These are phyloP conservation scores for Salix arbutifolia DNA, from an alignment of 345 rosid genomes.

Conservation along the genomic window DNA sequence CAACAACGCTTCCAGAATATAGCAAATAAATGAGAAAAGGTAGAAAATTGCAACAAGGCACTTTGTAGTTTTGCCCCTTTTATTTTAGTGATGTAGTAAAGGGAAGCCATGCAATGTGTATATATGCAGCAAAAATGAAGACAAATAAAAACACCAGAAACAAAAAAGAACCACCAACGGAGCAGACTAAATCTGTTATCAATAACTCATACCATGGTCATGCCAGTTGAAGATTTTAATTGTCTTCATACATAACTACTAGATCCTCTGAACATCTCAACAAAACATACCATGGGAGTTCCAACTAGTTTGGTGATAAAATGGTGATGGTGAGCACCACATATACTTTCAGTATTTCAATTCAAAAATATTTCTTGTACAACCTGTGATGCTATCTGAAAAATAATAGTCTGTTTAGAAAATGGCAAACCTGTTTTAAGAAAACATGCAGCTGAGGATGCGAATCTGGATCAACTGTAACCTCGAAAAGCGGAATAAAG, in stretches of 20 bases:
- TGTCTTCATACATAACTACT: neutral
- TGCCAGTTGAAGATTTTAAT: neutral
- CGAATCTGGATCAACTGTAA: slow-evolving; percentile 94
- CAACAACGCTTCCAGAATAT: neutral
- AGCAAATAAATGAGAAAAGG: neutral
- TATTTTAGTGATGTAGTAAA: neutral
- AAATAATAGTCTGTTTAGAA: neutral
- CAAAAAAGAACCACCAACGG: neutral
- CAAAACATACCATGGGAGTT: neutral
- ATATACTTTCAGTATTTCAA: neutral
- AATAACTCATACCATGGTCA: neutral
- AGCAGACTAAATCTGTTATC: neutral
- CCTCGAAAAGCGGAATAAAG: slow-evolving; percentile 96
- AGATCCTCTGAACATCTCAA: neutral
- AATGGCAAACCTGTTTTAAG: slow-evolving; percentile 72
- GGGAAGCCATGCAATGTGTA: neutral
- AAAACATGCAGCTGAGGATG: slow-evolving; percentile 98
- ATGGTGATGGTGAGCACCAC: neutral
- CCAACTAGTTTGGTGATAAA: neutral
- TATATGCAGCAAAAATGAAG: neutral
- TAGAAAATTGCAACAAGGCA: neutral
- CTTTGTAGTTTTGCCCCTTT: neutral
- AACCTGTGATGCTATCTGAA: neutral
- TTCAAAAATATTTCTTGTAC: neutral
- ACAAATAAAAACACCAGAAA: neutral